Evolutionary conservation across 768 basidiomycete species (phyloP).

Genomic region (Suillus subluteus): DNA sequence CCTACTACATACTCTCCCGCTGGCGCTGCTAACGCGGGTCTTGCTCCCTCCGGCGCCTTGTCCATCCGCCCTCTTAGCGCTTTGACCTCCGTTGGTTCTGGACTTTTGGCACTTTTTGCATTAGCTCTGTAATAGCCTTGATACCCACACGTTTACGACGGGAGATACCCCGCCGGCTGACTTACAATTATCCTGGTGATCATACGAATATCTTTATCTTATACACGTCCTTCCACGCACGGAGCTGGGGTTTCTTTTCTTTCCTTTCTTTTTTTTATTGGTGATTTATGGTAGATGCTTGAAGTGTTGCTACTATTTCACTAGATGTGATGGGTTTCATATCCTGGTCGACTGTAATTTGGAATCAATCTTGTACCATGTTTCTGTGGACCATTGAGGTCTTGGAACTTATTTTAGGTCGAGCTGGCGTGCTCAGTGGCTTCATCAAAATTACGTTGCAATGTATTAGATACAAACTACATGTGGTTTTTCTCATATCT

Average conservation of each 20-base stretch:
- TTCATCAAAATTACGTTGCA: not conserved
- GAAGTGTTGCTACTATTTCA: not conserved
- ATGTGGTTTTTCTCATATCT: not conserved
- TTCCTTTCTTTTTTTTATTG: conserved; percentile 3
- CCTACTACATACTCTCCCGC: conserved; percentile 21
- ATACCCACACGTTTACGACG: conserved; percentile 44
- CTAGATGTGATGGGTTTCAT: conserved; percentile 1
- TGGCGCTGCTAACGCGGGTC: conserved; percentile 41
- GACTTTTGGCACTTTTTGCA: conserved; percentile 23
- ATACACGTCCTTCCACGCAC: conserved; percentile 1
- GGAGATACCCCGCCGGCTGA: conserved; percentile 45
- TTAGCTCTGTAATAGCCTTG: conserved; percentile 27
- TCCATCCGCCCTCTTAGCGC: conserved; percentile 26
- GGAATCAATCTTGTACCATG: conserved; percentile 6
- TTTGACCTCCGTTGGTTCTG: conserved; percentile 26
- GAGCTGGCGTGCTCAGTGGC: not conserved
- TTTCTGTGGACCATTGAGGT: not conserved
- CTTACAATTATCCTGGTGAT: conserved; percentile 29
- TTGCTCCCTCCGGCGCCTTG: conserved; percentile 24
- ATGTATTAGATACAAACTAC: not conserved
- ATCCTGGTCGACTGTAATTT: not conserved
- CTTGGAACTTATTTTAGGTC: not conserved
- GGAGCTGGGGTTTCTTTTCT: conserved; percentile 20
- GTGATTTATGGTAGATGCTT: conserved; percentile 3
- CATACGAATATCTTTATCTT: not conserved